A percentile compares a stretch with the other conserved stretches of the same genome.
Evolutionary conservation across 768 basidiomycete genomes (phyloP).

Genomic region (Lactifluus hygrophoroides): DNA sequence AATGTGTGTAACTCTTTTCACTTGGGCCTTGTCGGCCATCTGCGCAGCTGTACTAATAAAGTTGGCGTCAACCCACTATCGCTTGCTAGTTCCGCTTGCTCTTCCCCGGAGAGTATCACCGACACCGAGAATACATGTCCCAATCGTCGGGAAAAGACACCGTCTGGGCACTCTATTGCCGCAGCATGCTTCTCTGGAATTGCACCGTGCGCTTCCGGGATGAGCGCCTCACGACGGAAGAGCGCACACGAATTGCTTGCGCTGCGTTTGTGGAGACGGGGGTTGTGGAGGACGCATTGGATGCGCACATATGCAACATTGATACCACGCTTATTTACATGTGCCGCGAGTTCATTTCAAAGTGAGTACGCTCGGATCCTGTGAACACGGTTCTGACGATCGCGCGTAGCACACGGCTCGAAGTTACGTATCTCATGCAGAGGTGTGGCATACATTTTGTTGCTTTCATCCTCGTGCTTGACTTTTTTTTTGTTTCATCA

Average conservation of each 20-base stretch:
- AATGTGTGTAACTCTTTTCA: constrained; percentile 40
- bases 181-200: constrained; percentile 76
- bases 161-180: constrained; percentile 76
- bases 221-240: constrained; percentile 36
- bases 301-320: constrained; percentile 60
- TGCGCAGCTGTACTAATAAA: neutral
- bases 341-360: constrained; percentile 19
- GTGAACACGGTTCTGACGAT: neutral
- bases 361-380: constrained; percentile 2
- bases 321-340: constrained; percentile 44
- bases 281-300: constrained; percentile 56
- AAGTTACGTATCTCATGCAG: constrained; percentile 19
- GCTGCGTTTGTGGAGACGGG: constrained; percentile 61
- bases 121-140: constrained; percentile 35
- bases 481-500: constrained; percentile 3
- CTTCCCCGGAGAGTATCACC: constrained; percentile 66
- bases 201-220: constrained; percentile 49
- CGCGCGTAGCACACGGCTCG: constrained; percentile 15
- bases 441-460: constrained; percentile 6
- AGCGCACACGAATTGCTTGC: constrained; percentile 50
- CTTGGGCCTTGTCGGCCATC: neutral
- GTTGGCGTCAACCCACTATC: neutral
- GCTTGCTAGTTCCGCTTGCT: constrained; percentile 45
- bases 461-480: neutral
- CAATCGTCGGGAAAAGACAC: constrained; percentile 61